Base-by-base conservation (phyloP, 805 yeast genomes). In the Maudiozyma saulgeensis region DNA sequence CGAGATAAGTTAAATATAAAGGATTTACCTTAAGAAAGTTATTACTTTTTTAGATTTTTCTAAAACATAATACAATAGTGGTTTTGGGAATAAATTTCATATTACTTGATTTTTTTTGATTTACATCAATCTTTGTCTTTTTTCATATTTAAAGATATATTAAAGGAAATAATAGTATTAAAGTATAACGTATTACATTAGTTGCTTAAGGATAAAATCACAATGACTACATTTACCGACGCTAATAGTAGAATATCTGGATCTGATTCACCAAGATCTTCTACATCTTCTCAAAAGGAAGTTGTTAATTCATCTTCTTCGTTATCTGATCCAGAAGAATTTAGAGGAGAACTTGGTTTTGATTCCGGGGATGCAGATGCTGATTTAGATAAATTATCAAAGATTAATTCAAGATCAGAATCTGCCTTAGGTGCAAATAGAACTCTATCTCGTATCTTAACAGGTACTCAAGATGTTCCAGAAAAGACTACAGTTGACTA, bases 401-500 rank as follows among this genome's bases (percentile, higher is more conserved):
- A 58, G 6, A 44, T 56, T 3, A 52, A 46, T 8, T 57, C 61
- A 7, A 45, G 25, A 5, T 52, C 53, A 1, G 57, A 58, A 44
- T 52, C 60, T 6, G 25, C 35, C 11, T 45, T 51, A 2, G 50
- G 45, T 8, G 37, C 41, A 7, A 53, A 48, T 25, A 56, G 59
- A 46, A 49, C 43, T 35, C 28, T 56, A 16, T 52, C 60, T 6
- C 50, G 52, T 21, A 52, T 58, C 11, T 41, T 55, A 12, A 48
- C 57, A 2, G 53, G 52, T 23, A 40, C 45, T 19, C 47, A 44
- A 23, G 47, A 49, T 38, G 53, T 48, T 4, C 53, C 47, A 13
- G 57, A 53, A 18, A 48, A 46, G 28, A 44, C 35, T 4, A 51
- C n/a, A 2, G 44, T 51, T 2, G 56, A 55, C 42, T 53, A 55